Conservation (phyloP, 129 eudicot species). For the Arctium lappa region DNA sequence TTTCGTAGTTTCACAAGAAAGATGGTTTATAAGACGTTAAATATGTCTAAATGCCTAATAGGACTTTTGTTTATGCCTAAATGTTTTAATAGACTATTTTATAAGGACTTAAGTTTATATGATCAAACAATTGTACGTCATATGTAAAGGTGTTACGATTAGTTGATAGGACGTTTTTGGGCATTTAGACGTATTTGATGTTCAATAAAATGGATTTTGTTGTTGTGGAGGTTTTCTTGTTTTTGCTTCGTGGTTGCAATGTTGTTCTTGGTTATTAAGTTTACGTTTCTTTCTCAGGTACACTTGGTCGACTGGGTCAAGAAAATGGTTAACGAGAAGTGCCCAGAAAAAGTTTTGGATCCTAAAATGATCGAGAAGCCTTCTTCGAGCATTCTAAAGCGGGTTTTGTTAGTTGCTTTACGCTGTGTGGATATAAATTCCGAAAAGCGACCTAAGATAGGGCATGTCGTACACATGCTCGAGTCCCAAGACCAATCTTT, state of each 20-base stretch:
- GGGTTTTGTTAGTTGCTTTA: constrained; percentile 44
- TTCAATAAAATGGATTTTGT: too few species aligned
- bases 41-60: not conserved
- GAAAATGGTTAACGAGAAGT: constrained; percentile 49
- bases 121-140: too few species aligned
- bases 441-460: constrained; percentile 61
- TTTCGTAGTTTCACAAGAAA: not conserved
- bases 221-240: not conserved
- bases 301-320: constrained; percentile 64
- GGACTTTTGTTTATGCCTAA: too few species aligned
- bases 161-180: not conserved
- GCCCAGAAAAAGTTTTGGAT: constrained; percentile 59
- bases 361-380: constrained; percentile 59
- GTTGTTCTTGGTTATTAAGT: not conserved
- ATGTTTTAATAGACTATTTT: not conserved
- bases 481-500: constrained; percentile 51
- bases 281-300: constrained; percentile 34
- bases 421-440: constrained; percentile 54
- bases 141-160: not conserved
- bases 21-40: not conserved
- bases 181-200: not conserved
- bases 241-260: not conserved
- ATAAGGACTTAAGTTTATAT: too few species aligned
- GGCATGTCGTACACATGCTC: constrained; percentile 70
- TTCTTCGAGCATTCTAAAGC: constrained; percentile 47